Evolutionary conservation across 306 rosid genomes (phyloP).

Genomic region (Acacia confusa): DNA sequence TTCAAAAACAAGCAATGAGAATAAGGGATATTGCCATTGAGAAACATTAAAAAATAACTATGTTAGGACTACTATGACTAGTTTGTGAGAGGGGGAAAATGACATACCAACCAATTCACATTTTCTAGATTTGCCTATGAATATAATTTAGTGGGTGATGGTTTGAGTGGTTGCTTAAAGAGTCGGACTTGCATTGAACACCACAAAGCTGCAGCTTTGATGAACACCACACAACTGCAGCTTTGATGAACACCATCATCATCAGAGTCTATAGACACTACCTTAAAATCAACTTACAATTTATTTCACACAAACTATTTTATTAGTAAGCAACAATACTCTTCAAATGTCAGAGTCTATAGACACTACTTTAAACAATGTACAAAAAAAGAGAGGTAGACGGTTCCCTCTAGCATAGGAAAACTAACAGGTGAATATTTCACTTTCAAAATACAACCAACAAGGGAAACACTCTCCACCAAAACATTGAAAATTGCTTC

Average conservation of each 20-base stretch:
- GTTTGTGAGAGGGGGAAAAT: too few relatives aligned
- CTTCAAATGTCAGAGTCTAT: not conserved
- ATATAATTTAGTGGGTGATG: not conserved
- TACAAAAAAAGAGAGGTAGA: not conserved
- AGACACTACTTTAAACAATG: not conserved
- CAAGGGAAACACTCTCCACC: not conserved
- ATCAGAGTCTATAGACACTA: too few relatives aligned
- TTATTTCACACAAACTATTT: not conserved
- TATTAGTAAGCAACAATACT: not conserved
- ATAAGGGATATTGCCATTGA: conserved; percentile 80
- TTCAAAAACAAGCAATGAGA: conserved; percentile 88
- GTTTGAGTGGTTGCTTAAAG: too few relatives aligned
- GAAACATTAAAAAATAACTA: conserved; percentile 29
- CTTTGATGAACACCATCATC: too few relatives aligned
- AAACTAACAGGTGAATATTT: not conserved
- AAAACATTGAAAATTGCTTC: conserved; percentile 8
- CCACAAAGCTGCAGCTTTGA: too few relatives aligned
- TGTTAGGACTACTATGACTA: not conserved
- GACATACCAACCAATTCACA: not conserved
- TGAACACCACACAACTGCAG: too few relatives aligned
- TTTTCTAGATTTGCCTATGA: not conserved
- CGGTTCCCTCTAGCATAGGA: not conserved
- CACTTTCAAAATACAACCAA: not conserved
- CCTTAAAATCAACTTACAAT: not conserved
- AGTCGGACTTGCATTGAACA: too few relatives aligned